Percentiles rank a stretch among this genome's conserved stretches.
Conservation (phyloP, 495 filamentous ascomycete species). For the Paragyromitra xinjiangensis region DNA sequence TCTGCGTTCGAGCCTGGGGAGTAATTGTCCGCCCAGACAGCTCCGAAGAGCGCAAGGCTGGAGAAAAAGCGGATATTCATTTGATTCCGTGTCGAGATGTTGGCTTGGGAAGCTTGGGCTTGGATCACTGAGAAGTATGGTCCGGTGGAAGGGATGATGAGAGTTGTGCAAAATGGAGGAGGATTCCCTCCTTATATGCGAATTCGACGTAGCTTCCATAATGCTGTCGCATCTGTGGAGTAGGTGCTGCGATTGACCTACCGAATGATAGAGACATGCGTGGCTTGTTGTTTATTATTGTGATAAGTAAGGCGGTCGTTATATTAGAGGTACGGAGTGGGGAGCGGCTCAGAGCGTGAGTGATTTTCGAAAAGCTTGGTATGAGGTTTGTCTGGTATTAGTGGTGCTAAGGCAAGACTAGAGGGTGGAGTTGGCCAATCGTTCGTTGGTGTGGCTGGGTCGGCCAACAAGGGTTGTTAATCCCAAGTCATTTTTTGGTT, state of each 20-base stretch:
- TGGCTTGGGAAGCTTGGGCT: background rate
- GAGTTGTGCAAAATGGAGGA: background rate
- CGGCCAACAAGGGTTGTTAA: too few relatives aligned
- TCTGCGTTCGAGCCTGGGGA: constrained; percentile 24
- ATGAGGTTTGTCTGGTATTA: too few relatives aligned
- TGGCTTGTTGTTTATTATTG: too few relatives aligned
- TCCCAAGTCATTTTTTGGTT: too few relatives aligned
- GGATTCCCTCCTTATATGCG: background rate
- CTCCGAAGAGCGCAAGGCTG: constrained; percentile 1
- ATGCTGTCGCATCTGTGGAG: background rate
- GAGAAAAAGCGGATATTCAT: constrained; percentile 16
- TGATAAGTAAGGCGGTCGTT: too few relatives aligned
- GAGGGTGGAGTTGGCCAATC: too few relatives aligned
- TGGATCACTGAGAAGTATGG: background rate
- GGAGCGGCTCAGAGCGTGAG: too few relatives aligned
- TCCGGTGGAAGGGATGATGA: background rate
- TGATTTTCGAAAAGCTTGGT: too few relatives aligned
- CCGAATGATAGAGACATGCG: too few relatives aligned
- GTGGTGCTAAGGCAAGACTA: too few relatives aligned
- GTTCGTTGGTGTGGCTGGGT: too few relatives aligned
- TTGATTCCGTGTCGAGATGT: background rate
- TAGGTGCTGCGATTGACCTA: background rate
- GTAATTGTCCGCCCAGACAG: constrained; percentile 10
- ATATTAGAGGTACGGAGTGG: too few relatives aligned
- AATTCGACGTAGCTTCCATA: background rate